A percentile compares a stretch with the other conserved stretches of the same genome.
These are phyloP conservation scores for Solanum virginianum DNA, from an alignment of 257 asterid species.

Conservation along the genomic window DNA sequence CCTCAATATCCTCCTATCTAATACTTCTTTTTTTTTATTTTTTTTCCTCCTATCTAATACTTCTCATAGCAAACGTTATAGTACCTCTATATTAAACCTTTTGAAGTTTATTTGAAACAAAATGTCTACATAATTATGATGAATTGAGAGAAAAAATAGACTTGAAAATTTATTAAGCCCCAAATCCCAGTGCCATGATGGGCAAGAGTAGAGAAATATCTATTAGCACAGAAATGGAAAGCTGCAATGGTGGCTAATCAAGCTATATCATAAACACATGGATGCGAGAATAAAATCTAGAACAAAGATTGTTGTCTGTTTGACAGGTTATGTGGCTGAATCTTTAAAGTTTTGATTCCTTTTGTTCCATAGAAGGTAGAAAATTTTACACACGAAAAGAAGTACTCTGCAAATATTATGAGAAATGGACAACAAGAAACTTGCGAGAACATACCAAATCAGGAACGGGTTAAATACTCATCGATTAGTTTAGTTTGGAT, in stretches of 20 bases:
- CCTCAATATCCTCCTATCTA: not conserved
- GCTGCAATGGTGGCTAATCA: not conserved
- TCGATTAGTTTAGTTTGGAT: not conserved
- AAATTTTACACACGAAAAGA: not conserved
- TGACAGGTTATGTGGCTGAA: not conserved
- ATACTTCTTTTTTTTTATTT: not conserved
- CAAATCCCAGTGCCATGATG: not conserved
- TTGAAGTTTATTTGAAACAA: not conserved
- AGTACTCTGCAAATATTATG: not conserved
- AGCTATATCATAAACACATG: not conserved
- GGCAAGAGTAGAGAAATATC: not conserved
- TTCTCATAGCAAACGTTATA: not conserved
- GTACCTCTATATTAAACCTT: not conserved
- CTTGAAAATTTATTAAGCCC: not conserved
- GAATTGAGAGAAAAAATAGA: not conserved
- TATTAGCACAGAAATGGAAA: not conserved
- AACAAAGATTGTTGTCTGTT: not conserved
- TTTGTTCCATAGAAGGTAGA: not conserved
- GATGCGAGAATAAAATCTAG: not conserved
- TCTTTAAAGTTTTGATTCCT: not conserved
- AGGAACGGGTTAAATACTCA: not conserved
- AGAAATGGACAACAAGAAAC: not conserved
- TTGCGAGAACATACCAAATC: not conserved
- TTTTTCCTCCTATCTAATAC: not conserved
- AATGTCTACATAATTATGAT: not conserved